Base-by-base conservation (phyloP, 768 basidiomycete species). In the Russula earlei region DNA sequence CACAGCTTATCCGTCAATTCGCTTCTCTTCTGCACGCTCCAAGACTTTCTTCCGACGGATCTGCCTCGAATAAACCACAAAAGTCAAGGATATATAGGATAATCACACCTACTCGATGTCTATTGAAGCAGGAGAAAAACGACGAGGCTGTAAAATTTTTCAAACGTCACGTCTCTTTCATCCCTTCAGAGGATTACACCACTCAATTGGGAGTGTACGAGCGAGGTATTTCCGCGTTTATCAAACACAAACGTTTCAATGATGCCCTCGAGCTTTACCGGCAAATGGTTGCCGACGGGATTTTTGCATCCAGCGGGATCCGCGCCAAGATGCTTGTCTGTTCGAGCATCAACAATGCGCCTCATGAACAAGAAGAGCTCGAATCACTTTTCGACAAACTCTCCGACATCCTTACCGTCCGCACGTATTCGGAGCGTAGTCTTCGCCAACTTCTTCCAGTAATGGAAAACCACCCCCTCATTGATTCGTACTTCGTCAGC, bases 221-320 rank as follows among this genome's bases (percentile, higher is more conserved):
- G 56, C 67, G 66, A 19, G 62, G 72, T 44, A 72, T 79, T 20
- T 60, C 67, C 8, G 67, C 72, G 19, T 73, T 80, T 45, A 63
- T 82, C 22, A 65, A 72, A 17, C 61, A 71, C 37, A 68, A 69
- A 1, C 54, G 66, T 8, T 72, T 75, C 50, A 61, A 63, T 12
- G 66, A 71, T 33, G 79, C 81, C 0, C 62, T 71, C 17, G 56
- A 64, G 3, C 65, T 80, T 11, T 73, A 77, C 61, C 61, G 69
- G 8, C 69, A 71, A 17, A 77, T 82, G 74, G 57, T 64, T 19
- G 62, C 67, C 1, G 70, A 73, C 17, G 72, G 73, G 9, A 68
- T 78, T 40, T 48, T 72, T 1, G 69, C 75, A 1, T 63, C 72
- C 14, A 55, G 68, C 7, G 52, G 69, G 14, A 69, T 78, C 14